Conservation (phyloP, 192 early-diverging fungal genomes). For the Backusella mclennaniae region DNA sequence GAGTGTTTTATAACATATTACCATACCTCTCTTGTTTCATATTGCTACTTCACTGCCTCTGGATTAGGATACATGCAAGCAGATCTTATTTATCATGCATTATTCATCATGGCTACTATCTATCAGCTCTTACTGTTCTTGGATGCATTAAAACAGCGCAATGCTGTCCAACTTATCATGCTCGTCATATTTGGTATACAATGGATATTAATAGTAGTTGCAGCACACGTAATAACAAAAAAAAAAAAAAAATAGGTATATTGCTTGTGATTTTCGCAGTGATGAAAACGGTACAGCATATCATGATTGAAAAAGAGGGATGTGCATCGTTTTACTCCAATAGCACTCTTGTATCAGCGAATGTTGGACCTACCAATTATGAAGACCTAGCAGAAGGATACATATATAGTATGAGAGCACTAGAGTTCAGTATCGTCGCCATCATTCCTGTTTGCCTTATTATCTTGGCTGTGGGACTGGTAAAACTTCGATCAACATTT, state of each 20-base stretch:
- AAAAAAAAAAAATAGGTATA: neutral
- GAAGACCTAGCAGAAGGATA: neutral
- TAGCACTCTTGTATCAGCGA: neutral
- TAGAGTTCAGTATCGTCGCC: neutral
- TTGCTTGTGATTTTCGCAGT: neutral
- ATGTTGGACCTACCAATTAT: neutral
- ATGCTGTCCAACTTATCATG: neutral
- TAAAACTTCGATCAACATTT: neutral
- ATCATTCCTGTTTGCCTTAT: neutral
- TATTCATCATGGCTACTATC: neutral
- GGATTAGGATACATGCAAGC: neutral
- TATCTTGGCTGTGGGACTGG: neutral
- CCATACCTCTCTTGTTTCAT: neutral
- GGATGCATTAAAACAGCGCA: neutral
- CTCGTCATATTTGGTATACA: neutral
- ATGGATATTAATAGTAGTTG: neutral
- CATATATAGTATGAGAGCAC: neutral
- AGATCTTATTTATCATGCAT: conserved; percentile 8
- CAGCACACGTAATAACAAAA: neutral
- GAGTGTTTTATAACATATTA: conserved; percentile 2
- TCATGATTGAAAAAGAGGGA: neutral
- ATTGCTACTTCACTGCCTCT: neutral
- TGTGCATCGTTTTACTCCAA: neutral
- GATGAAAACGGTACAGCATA: conserved; percentile 11
- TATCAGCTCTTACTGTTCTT: neutral